Evolutionary conservation across 2,329 filamentous ascomycete species (phyloP).

Genomic region (Hortaea werneckii): DNA sequence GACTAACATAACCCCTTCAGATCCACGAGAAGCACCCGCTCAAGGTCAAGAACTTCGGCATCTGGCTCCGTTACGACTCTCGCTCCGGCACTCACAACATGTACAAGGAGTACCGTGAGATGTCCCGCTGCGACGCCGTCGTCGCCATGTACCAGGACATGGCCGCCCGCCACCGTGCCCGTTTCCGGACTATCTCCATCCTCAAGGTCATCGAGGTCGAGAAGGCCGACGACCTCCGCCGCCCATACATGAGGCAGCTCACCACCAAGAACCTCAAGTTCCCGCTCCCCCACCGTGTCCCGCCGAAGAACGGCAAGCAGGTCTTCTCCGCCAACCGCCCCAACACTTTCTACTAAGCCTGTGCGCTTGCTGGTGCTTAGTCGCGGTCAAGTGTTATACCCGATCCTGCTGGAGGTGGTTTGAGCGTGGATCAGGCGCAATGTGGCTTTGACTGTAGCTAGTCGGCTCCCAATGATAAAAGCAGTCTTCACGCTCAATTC

Average conservation of each 20-base stretch:
- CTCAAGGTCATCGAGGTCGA: slow-evolving; percentile 96
- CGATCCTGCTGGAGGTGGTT: too few relatives aligned
- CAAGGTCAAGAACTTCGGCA: slow-evolving; percentile 99
- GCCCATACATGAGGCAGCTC: slow-evolving; percentile 99
- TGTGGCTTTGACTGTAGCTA: too few relatives aligned
- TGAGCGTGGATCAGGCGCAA: too few relatives aligned
- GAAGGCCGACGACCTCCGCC: slow-evolving; percentile 89
- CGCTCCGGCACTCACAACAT: slow-evolving; percentile 99
- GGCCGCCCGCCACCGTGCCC: slow-evolving; percentile 95
- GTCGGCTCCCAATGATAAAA: too few relatives aligned
- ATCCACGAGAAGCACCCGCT: slow-evolving; percentile 98
- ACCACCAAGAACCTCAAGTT: slow-evolving; percentile 90
- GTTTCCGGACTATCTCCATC: slow-evolving; percentile 98
- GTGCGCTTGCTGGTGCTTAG: too few relatives aligned
- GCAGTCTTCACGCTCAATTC: too few relatives aligned
- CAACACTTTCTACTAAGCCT: slow-evolving; percentile 81
- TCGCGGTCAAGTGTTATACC: too few relatives aligned
- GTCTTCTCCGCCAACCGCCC: slow-evolving; percentile 88
- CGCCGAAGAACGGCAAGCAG: slow-evolving; percentile 76
- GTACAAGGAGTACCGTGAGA: slow-evolving; percentile 99
- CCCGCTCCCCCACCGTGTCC: slow-evolving; percentile 93
- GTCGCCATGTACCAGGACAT: slow-evolving; percentile 99
- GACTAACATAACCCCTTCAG: slow-evolving; percentile 36
- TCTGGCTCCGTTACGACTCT: slow-evolving; percentile 99
- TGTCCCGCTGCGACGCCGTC: slow-evolving; percentile 90